phyloP scores from a whole-genome alignment of 768 basidiomycete species.

The Amylocystis lapponica region DNA sequence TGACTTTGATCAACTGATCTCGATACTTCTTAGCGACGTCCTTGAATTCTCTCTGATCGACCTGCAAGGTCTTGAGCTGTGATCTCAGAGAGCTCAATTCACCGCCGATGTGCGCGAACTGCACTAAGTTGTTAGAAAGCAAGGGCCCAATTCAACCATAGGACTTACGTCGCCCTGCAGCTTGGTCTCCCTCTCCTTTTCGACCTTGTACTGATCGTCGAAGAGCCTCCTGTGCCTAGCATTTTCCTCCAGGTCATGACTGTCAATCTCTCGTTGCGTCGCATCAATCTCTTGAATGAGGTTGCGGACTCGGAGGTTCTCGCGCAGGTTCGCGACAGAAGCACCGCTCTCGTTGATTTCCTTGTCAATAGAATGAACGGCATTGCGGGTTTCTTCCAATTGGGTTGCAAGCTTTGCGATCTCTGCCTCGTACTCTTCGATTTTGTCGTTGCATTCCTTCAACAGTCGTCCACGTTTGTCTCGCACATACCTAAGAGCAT shows the following conservation, averaged over 20 bases:
- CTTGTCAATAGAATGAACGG: conserved; percentile 58
- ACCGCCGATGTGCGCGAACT: conserved; percentile 81
- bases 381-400: conserved; percentile 35
- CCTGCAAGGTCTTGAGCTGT: conserved; percentile 59
- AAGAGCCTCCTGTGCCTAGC: conserved; percentile 81
- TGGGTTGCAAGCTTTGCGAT: conserved; percentile 37
- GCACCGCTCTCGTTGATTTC: conserved; percentile 77
- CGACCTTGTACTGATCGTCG: conserved; percentile 68
- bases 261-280: conserved; percentile 66
- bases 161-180: conserved; percentile 58
- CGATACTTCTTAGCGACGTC: conserved; percentile 82
- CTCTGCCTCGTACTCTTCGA: conserved; percentile 42
- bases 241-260: conserved; percentile 79
- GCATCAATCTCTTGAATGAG: conserved; percentile 59
- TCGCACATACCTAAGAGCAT: conserved; percentile 61
- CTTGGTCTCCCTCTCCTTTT: conserved; percentile 67
- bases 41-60: conserved; percentile 80
- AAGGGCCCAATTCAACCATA: background rate
- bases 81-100: conserved; percentile 71
- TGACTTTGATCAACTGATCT: conserved; percentile 90
- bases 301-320: conserved; percentile 77
- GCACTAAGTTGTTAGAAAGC: conserved; percentile 5
- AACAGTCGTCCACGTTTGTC: conserved; percentile 58
- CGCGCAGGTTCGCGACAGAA: conserved; percentile 62
- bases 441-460: conserved; percentile 50